Evolutionary conservation across 106 monocot genomes (phyloP).

Genomic region (Gastrodia elata): DNA sequence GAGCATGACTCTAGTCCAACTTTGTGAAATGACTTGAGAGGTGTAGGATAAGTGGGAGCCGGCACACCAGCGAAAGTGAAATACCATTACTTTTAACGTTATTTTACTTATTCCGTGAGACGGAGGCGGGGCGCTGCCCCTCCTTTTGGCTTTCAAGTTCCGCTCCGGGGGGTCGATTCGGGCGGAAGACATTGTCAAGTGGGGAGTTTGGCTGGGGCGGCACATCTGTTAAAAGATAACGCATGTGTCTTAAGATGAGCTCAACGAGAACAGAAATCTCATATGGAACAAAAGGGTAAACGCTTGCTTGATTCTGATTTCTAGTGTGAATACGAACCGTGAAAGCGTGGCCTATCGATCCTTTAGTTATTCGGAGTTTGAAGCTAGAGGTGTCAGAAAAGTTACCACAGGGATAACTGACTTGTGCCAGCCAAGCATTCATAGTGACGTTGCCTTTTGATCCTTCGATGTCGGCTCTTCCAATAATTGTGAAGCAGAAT

Average conservation of each 20-base stretch:
- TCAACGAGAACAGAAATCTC: too few relatives aligned
- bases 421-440: too few relatives aligned
- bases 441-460: too few relatives aligned
- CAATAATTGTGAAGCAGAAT: too few relatives aligned
- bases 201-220: slow-evolving; percentile 27
- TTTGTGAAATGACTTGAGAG: slow-evolving; percentile 25
- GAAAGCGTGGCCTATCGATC: slow-evolving; percentile 79
- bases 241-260: slow-evolving; percentile 26
- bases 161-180: slow-evolving; percentile 12
- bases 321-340: slow-evolving; percentile 70
- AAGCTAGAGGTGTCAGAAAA: not conserved
- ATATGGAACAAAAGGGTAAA: too few relatives aligned
- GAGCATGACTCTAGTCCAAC: slow-evolving; percentile 24
- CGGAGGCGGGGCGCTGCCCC: too few relatives aligned
- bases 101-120: too few relatives aligned
- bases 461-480: too few relatives aligned
- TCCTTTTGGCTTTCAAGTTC: too few relatives aligned
- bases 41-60: slow-evolving; percentile 22
- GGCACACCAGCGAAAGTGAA: too few relatives aligned
- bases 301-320: slow-evolving; percentile 88
- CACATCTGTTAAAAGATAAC: slow-evolving; percentile 28
- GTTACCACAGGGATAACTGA: too few relatives aligned
- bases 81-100: too few relatives aligned
- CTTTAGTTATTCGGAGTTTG: slow-evolving; percentile 30
- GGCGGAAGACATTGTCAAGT: slow-evolving; percentile 26